phyloP scores from a whole-genome alignment of 768 basidiomycete genomes.

The Rhizopogon vulgaris region DNA sequence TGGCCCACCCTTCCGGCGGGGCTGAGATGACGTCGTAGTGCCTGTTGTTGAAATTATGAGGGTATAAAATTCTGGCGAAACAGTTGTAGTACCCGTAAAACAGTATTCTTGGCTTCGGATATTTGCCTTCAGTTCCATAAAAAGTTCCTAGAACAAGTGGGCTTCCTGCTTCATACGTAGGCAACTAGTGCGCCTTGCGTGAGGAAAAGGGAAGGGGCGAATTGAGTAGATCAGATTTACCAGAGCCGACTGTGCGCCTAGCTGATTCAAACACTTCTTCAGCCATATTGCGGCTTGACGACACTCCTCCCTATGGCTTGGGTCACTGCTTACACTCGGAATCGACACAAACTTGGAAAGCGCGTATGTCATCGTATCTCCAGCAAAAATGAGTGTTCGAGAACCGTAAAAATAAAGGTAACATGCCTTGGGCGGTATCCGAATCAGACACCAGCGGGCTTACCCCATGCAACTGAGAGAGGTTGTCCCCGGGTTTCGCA shows the following conservation, averaged over 20 bases:
- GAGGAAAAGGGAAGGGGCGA: neutral
- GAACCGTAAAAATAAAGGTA: neutral
- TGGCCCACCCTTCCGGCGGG: slow-evolving; percentile 65
- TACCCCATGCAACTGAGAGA: neutral
- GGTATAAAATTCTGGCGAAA: neutral
- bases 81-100: slow-evolving; percentile 70
- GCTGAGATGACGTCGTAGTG: slow-evolving; percentile 98
- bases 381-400: slow-evolving; percentile 1
- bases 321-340: slow-evolving; percentile 73
- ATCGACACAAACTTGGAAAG: slow-evolving; percentile 83
- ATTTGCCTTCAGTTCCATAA: slow-evolving; percentile 54
- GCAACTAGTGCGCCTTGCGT: slow-evolving; percentile 42
- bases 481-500: slow-evolving; percentile 10
- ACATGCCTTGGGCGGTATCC: slow-evolving; percentile 11
- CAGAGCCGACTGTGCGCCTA: slow-evolving; percentile 78
- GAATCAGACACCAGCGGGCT: neutral
- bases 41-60: slow-evolving; percentile 29
- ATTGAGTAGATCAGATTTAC: slow-evolving; percentile 37
- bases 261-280: slow-evolving; percentile 78
- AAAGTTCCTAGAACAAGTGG: slow-evolving; percentile 91
- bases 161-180: slow-evolving; percentile 70
- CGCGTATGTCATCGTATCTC: slow-evolving; percentile 73
- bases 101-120: slow-evolving; percentile 64
- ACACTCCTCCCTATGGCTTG: slow-evolving; percentile 75
- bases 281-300: slow-evolving; percentile 92